Evolutionary conservation across 768 basidiomycete genomes (phyloP).

Genomic region (Xerocomellus amylosporus): DNA sequence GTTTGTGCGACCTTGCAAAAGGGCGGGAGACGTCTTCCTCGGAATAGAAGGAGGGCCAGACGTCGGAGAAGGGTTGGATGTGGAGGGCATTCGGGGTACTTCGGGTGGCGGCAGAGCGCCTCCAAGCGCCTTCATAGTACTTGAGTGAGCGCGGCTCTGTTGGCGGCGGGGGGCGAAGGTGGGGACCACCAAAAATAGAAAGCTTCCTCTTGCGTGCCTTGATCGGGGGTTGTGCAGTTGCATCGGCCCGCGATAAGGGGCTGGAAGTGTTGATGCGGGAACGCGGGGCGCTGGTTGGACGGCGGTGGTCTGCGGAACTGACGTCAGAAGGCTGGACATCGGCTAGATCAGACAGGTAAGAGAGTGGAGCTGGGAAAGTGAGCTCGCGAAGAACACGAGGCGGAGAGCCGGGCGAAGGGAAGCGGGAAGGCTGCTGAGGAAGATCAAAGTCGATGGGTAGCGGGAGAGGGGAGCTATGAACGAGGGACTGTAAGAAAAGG

Average conservation of each 20-base stretch:
- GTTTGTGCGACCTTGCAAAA: conserved; percentile 37
- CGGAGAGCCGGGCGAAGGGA: conserved; percentile 19
- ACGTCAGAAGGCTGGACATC: conserved; percentile 11
- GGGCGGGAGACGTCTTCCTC: conserved; percentile 40
- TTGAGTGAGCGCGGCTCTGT: conserved; percentile 45
- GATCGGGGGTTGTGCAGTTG: conserved; percentile 6
- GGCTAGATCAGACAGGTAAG: conserved; percentile 36
- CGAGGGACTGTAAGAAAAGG: conserved; percentile 67
- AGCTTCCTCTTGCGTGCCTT: conserved; percentile 20
- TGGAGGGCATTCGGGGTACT: neutral
- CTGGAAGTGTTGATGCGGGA: conserved; percentile 7
- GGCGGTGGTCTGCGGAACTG: neutral
- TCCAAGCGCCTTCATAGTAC: conserved; percentile 51
- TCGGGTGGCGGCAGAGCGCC: conserved; percentile 30
- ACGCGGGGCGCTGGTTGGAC: conserved; percentile 6
- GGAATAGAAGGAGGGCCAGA: conserved; percentile 27
- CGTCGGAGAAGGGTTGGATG: conserved; percentile 15
- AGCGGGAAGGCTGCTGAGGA: conserved; percentile 26
- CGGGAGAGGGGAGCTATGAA: conserved; percentile 56
- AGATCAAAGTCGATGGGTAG: conserved; percentile 46
- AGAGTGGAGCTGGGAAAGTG: conserved; percentile 73
- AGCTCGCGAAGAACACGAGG: conserved; percentile 50
- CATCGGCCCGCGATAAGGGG: conserved; percentile 23
- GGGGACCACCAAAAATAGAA: conserved; percentile 40
- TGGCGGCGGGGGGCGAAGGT: conserved; percentile 44